These are phyloP conservation scores for Calonectria leucothoes DNA, from an alignment of 2,329 filamentous ascomycete species.

Conservation along the genomic window DNA sequence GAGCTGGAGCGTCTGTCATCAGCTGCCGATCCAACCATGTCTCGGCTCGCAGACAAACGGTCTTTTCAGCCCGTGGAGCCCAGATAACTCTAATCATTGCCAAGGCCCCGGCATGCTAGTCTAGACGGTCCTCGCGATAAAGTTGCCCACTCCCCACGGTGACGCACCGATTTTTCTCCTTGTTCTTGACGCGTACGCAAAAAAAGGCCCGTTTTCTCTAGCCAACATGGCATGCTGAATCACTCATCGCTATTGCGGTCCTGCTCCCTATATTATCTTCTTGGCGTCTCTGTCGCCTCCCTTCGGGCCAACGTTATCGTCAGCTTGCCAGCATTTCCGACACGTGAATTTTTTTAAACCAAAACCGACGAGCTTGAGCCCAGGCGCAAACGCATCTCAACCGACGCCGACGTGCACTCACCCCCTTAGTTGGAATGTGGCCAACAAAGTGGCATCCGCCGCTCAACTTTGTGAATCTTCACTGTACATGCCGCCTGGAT, in stretches of 20 bases:
- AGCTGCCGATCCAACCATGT: constrained; percentile 28
- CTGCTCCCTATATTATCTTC: not conserved
- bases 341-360: not conserved
- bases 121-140: not conserved
- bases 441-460: constrained; percentile 38
- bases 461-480: constrained; percentile 41
- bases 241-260: constrained; percentile 27
- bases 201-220: not conserved
- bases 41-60: not conserved
- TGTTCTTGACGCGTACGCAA: not conserved
- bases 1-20: constrained; percentile 8
- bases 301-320: not conserved
- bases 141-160: not conserved
- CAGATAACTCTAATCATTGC: constrained; percentile 29
- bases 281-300: not conserved
- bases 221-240: constrained; percentile 29
- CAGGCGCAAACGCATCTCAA: not conserved
- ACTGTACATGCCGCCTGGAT: constrained; percentile 36
- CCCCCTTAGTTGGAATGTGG: not conserved
- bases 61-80: constrained; percentile 7
- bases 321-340: not conserved
- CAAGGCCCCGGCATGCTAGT: not conserved
- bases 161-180: not conserved
- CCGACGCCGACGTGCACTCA: constrained; percentile 1
- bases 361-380: not conserved